Conservation (phyloP, 495 filamentous ascomycete genomes). For the Wilcoxina mikolae region DNA sequence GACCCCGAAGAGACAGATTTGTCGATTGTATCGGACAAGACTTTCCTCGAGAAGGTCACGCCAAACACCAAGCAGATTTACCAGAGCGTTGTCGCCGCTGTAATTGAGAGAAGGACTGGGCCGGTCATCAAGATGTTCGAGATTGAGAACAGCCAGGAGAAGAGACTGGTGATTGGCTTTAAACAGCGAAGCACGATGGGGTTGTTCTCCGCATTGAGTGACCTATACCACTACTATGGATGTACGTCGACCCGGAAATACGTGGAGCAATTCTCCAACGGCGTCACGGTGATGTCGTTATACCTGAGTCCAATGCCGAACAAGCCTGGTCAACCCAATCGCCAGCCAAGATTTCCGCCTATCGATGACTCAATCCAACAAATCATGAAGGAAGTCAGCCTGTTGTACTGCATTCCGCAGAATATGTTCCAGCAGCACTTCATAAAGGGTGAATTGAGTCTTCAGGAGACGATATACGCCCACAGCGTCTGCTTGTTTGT, state of each 20-base stretch:
- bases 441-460: slow-evolving; percentile 68
- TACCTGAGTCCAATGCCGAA: slow-evolving; percentile 60
- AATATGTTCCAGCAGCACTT: slow-evolving; percentile 88
- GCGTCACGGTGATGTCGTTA: slow-evolving; percentile 87
- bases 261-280: slow-evolving; percentile 97
- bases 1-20: slow-evolving; percentile 68
- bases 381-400: slow-evolving; percentile 94
- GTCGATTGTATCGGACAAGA: slow-evolving; percentile 80
- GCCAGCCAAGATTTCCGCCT: slow-evolving; percentile 37
- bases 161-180: slow-evolving; percentile 85
- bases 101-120: slow-evolving; percentile 56
- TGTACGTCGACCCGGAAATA: slow-evolving; percentile 94
- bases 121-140: slow-evolving; percentile 98
- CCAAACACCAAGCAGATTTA: slow-evolving; percentile 91
- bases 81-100: slow-evolving; percentile 76
- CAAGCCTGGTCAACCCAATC: neutral
- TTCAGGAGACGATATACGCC: slow-evolving; percentile 94
- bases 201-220: slow-evolving; percentile 85
- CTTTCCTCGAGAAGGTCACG: slow-evolving; percentile 89
- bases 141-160: slow-evolving; percentile 78
- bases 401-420: slow-evolving; percentile 94
- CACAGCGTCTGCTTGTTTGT: slow-evolving; percentile 97
- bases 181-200: slow-evolving; percentile 83
- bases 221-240: slow-evolving; percentile 97
- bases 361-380: slow-evolving; percentile 95